A percentile compares a stretch with the other conserved stretches of the same genome.
Conservation (phyloP, 371 early-diverging fungal species). For the Apophysomyces ossiformis region DNA sequence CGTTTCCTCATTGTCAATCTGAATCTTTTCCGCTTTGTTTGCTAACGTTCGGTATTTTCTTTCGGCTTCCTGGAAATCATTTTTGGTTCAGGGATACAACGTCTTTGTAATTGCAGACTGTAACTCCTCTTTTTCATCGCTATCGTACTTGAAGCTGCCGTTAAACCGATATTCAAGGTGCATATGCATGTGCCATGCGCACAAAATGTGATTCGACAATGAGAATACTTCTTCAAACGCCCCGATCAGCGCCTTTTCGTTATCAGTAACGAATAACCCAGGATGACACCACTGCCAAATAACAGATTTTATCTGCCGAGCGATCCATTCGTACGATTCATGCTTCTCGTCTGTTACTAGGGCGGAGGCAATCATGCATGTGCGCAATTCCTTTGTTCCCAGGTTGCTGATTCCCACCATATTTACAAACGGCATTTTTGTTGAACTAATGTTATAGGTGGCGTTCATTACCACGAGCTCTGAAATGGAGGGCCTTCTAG, state of each 20-base stretch:
- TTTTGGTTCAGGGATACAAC: background rate
- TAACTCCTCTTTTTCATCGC: background rate
- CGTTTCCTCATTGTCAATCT: background rate
- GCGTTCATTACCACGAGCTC: constrained; percentile 37
- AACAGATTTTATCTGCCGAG: background rate
- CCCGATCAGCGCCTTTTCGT: background rate
- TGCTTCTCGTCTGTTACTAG: background rate
- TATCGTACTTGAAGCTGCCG: background rate
- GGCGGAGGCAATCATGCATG: background rate
- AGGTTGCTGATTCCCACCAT: constrained; percentile 11
- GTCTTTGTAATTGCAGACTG: background rate
- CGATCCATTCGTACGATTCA: background rate
- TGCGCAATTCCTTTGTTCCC: background rate
- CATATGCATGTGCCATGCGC: constrained; percentile 5
- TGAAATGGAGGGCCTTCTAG: background rate
- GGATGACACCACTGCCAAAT: background rate
- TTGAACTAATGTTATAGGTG: constrained; percentile 44
- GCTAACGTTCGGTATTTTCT: background rate
- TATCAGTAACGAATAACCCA: constrained; percentile 8
- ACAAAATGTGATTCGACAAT: background rate
- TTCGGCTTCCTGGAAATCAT: background rate
- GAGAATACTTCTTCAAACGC: background rate
- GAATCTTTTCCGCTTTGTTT: background rate
- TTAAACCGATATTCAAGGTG: background rate
- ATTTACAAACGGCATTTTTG: constrained; percentile 55